These are phyloP conservation scores for Termitomyces heimii DNA, from an alignment of 768 basidiomycete genomes.

Conservation along the genomic window DNA sequence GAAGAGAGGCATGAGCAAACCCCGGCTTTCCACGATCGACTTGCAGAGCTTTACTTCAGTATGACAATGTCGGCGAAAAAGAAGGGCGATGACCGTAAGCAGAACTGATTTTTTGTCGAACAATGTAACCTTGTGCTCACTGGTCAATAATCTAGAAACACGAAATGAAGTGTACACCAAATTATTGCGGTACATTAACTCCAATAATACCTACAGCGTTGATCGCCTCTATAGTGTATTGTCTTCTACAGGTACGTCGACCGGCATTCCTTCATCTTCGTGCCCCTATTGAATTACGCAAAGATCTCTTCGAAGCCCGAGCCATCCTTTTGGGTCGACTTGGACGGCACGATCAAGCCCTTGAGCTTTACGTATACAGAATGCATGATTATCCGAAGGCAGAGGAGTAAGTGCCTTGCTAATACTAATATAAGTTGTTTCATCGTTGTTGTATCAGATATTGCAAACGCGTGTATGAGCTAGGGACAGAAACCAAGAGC, in stretches of 20 bases:
- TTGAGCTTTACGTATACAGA: conserved; percentile 92
- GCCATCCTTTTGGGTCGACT: conserved; percentile 88
- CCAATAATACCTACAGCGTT: conserved; percentile 61
- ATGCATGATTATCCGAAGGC: conserved; percentile 81
- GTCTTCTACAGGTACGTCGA: conserved; percentile 65
- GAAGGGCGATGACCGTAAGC: conserved; percentile 51
- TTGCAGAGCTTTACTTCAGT: conserved; percentile 81
- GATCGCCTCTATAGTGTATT: conserved; percentile 80
- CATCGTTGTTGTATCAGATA: conserved; percentile 47
- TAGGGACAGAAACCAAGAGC: conserved; percentile 44
- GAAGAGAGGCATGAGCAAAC: conserved; percentile 63
- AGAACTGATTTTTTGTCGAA: background rate
- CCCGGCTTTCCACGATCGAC: conserved; percentile 75
- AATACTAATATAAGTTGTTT: background rate
- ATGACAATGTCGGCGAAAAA: conserved; percentile 58
- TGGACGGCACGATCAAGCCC: conserved; percentile 87
- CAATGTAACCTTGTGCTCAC: background rate
- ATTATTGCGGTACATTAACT: conserved; percentile 71
- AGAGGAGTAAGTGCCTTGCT: conserved; percentile 59
- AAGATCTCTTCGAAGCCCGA: conserved; percentile 86
- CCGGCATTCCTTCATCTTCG: background rate
- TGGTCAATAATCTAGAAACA: conserved; percentile 29
- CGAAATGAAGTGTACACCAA: conserved; percentile 53
- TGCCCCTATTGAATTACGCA: background rate
- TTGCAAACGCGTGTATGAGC: conserved; percentile 76